Evolutionary conservation across 768 basidiomycete species (phyloP).

Genomic region (Hericium alpestre): DNA sequence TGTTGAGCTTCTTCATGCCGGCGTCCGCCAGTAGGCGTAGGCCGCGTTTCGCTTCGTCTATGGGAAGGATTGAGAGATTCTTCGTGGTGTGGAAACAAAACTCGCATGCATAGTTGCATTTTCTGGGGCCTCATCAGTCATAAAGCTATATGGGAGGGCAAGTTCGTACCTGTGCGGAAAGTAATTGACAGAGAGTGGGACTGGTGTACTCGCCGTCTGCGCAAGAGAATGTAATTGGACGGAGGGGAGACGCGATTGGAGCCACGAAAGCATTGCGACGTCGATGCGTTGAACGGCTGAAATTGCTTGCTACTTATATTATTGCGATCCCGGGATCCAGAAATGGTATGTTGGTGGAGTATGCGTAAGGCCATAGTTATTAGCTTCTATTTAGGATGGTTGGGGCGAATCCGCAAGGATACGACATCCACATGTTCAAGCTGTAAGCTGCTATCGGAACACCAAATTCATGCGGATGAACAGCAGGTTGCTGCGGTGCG

Average conservation of each 20-base stretch:
- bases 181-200: not conserved
- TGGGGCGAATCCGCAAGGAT: no score
- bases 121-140: not conserved
- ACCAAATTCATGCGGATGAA: no score
- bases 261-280: not conserved
- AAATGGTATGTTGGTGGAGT: no score
- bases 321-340: no score
- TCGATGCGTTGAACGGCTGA: not conserved
- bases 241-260: not conserved
- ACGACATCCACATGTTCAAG: no score
- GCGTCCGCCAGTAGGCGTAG: not conserved
- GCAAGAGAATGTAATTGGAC: not conserved
- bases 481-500: no score
- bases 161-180: not conserved
- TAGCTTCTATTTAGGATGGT: no score
- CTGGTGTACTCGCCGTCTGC: not conserved
- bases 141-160: not conserved
- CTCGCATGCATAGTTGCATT: not conserved
- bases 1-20: not conserved
- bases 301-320: no score
- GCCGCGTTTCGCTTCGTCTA: not conserved
- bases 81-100: not conserved
- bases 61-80: not conserved
- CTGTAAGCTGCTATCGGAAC: no score
- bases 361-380: no score